These are phyloP conservation scores for Leccinum broughii DNA, from an alignment of 768 basidiomycete genomes.

Conservation along the genomic window DNA sequence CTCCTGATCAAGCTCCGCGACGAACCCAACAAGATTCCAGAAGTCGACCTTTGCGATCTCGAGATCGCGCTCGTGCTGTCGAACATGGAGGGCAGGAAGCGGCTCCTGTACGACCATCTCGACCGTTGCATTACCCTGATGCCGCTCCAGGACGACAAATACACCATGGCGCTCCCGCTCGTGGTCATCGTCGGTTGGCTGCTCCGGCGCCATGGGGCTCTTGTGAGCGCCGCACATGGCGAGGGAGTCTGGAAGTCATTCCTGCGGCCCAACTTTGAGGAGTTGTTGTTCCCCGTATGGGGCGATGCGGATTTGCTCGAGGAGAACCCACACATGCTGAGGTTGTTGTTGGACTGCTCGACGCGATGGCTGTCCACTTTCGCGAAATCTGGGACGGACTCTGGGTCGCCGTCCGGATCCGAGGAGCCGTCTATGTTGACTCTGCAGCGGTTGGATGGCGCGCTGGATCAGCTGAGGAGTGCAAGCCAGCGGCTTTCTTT, in stretches of 20 bases:
- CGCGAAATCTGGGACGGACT: no score
- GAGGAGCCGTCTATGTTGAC: no score
- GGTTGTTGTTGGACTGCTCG: no score
- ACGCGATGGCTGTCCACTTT: no score
- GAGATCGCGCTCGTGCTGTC: conserved; percentile 9
- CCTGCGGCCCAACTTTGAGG: conserved; percentile 1
- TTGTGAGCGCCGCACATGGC: background rate
- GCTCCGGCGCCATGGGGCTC: conserved; percentile 3
- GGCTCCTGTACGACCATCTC: conserved; percentile 2
- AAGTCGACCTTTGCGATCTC: conserved; percentile 3
- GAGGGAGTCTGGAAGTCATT: background rate
- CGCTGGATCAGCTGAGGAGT: no score
- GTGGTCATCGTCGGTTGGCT: conserved; percentile 5
- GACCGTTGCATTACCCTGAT: background rate
- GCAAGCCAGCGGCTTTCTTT: no score
- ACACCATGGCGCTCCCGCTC: conserved; percentile 4
- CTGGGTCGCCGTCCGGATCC: no score
- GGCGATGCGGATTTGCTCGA: no score
- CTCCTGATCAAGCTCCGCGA: conserved; percentile 4
- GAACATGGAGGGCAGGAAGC: background rate
- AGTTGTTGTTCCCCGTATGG: conserved; percentile 3
- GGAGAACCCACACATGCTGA: no score
- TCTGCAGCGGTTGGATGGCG: no score
- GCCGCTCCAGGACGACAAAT: background rate
- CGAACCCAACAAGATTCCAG: conserved; percentile 5